A percentile compares a stretch with the other conserved stretches of the same genome.
Evolutionary conservation across 108 stramenopile genomes (phyloP).

Genomic region (Nitzschia sp.): DNA sequence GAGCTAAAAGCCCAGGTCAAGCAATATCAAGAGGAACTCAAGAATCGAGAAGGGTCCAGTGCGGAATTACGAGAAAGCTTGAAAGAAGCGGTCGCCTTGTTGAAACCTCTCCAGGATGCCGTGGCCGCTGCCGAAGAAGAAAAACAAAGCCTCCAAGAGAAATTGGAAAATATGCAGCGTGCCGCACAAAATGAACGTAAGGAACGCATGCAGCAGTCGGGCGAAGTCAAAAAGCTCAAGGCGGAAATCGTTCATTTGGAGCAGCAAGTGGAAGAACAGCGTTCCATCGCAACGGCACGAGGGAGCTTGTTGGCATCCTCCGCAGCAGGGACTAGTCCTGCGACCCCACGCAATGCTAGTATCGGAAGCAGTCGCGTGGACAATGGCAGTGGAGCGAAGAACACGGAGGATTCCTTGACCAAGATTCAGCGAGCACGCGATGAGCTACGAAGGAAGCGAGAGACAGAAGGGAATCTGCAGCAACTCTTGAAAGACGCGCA

Average conservation of each 20-base stretch:
- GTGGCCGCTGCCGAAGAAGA: constrained; percentile 46
- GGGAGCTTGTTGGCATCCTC: constrained; percentile 8
- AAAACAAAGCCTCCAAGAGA: constrained; percentile 26
- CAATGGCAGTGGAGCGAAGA: constrained; percentile 4
- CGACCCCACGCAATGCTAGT: background rate
- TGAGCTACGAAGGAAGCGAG: constrained; percentile 49
- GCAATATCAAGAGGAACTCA: constrained; percentile 37
- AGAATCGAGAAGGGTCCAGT: constrained; percentile 41
- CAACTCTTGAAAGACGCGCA: constrained; percentile 45
- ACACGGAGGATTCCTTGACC: constrained; percentile 24
- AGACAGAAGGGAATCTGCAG: constrained; percentile 39
- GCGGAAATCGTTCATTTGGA: constrained; percentile 21
- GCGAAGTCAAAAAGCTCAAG: constrained; percentile 14
- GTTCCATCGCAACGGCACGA: constrained; percentile 22
- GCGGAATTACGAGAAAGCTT: constrained; percentile 46
- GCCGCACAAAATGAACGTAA: constrained; percentile 1
- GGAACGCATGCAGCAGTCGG: background rate
- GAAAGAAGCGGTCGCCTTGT: constrained; percentile 54
- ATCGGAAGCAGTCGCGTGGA: background rate
- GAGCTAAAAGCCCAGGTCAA: constrained; percentile 29
- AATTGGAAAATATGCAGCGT: constrained; percentile 21
- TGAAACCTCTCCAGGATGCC: constrained; percentile 63
- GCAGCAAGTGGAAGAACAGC: constrained; percentile 35
- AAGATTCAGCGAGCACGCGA: constrained; percentile 47
- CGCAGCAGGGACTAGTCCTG: background rate